phyloP scores from a whole-genome alignment of 2,329 filamentous ascomycete species.

The Pezicula carpinea region DNA sequence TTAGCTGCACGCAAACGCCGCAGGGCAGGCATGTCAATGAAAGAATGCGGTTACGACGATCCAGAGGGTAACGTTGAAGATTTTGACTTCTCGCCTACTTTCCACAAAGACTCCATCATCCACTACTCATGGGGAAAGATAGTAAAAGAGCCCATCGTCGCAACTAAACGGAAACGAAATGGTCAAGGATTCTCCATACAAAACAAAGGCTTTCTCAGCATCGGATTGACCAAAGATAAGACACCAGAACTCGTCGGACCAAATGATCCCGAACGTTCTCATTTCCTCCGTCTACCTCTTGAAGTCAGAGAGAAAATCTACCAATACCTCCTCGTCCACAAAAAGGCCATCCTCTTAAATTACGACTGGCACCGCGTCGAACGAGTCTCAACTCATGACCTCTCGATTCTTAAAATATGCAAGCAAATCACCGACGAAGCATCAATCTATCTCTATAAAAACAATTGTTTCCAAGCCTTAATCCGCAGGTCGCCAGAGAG shows the following conservation, averaged over 20 bases:
- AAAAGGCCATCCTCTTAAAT: conserved; percentile 19
- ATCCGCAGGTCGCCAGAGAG: conserved; percentile 8
- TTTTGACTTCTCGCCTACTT: not conserved
- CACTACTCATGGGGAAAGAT: conserved; percentile 10
- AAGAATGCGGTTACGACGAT: not conserved
- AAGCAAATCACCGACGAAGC: conserved; percentile 19
- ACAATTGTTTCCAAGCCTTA: conserved; percentile 20
- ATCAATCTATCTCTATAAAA: conserved; percentile 18
- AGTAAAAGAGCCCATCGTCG: conserved; percentile 5
- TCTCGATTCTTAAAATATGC: conserved; percentile 16
- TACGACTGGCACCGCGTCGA: conserved; percentile 18
- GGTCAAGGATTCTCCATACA: not conserved
- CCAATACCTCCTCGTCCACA: conserved; percentile 13
- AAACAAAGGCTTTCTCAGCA: conserved; percentile 1
- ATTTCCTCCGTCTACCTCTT: conserved; percentile 16
- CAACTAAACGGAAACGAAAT: not conserved
- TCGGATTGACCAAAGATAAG: conserved; percentile 9
- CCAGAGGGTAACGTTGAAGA: not conserved
- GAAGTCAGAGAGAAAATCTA: conserved; percentile 24
- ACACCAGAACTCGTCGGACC: conserved; percentile 2
- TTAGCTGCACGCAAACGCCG: not conserved
- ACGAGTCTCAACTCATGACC: conserved; percentile 4
- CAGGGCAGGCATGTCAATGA: not conserved
- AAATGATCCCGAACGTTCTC: conserved; percentile 11
- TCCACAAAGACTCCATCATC: conserved; percentile 5